Evolutionary conservation across 192 early-diverging fungal species (phyloP), one percentile per base, ranked within the genome.

Genomic region (Oehlia diaphana): DNA sequence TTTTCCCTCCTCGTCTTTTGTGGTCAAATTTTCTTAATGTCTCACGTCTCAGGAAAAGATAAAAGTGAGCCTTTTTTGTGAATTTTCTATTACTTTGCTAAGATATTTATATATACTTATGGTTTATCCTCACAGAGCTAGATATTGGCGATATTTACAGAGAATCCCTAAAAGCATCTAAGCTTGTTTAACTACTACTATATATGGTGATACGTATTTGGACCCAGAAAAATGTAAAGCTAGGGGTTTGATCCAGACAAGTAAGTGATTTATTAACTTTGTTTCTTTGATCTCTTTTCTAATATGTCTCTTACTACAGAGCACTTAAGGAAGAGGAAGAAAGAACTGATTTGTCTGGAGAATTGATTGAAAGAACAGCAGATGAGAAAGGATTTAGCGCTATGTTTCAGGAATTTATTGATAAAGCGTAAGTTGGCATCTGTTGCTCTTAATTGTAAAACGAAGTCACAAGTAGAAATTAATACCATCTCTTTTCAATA

Each of bases 171-270:
- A 72, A 72, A 72, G 70, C 70, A 44, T 13, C 0, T 72, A 72
- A 8, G 70, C 70, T 72, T 72, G 70, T 72, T 44, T 31, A 37
- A 72, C 70, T 72, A 72, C 39, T 31, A 72, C 70, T 44, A 72
- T 72, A 72, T 72, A 72, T 44, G 70, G 70, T 8, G 35, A 72
- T 31, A 72, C 31, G 4, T 72, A 44, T 72, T 72, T 72, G 3
- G 70, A 72, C 19, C 39, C 70, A 44, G 70, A 72, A 44, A 72
- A 72, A 72, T 72, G 70, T 72, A 72, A 72, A 44, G 70, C 39
- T 2, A 72, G 70, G 44, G 42, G 42, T 44, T 44, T 72, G 70
- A 72, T 44, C 33, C 70, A 72, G 44, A 0, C 1, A 72, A 72
- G 70, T 72, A 72, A 72, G 39, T 4, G 39, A 44, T 66, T 66